phyloP scores from a whole-genome alignment of 140 eudicot genomes.

The Flaveria floridana region DNA sequence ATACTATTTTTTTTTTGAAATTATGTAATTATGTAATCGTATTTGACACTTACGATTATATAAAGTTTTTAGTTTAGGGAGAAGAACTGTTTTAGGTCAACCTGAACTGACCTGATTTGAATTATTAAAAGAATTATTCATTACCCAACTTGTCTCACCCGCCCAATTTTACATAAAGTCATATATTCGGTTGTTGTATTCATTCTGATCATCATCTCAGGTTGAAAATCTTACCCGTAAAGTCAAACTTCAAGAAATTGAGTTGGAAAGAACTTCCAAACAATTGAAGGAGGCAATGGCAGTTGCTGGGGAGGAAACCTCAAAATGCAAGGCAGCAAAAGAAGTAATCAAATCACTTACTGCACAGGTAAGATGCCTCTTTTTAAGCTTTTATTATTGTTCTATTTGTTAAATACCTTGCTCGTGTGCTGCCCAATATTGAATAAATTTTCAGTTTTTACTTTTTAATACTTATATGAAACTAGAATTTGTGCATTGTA shows the following conservation, averaged over 20 bases:
- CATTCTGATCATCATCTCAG: conserved; percentile 38
- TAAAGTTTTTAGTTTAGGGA: neutral
- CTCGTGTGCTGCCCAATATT: conserved; percentile 9
- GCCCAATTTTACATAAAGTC: neutral
- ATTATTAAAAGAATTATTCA: neutral
- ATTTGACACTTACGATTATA: neutral
- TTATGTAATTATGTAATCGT: neutral
- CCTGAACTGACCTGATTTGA: neutral
- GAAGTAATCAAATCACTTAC: conserved; percentile 96
- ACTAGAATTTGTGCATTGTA: neutral
- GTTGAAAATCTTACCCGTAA: conserved; percentile 78
- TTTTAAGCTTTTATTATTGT: neutral
- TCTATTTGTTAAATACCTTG: conserved; percentile 6
- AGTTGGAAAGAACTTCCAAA: conserved; percentile 72
- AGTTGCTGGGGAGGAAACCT: conserved; percentile 85
- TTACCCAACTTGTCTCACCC: neutral
- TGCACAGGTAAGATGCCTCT: conserved; percentile 65
- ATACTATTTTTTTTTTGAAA: neutral
- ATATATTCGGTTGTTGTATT: neutral
- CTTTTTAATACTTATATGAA: neutral
- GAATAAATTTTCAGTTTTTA: conserved; percentile 3
- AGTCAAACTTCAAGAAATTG: conserved; percentile 74
- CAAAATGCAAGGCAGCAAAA: conserved; percentile 96
- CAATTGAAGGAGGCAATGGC: conserved; percentile 83
- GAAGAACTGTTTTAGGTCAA: neutral